Conservation (phyloP, 208 protist species). For the Vickermania ingenoplastis region DNA sequence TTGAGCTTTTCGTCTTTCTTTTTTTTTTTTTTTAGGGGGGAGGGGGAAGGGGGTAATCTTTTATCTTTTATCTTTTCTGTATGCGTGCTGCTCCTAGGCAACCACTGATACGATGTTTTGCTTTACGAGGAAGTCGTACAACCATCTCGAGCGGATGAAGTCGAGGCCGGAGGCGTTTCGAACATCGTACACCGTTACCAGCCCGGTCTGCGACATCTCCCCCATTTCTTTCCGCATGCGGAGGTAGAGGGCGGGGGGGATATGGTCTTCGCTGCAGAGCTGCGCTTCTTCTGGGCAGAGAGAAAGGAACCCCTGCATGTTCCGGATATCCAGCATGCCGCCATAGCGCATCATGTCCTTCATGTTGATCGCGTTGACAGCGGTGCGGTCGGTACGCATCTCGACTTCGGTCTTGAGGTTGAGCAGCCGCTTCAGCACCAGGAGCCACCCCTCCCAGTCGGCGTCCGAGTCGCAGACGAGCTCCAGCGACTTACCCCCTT, state of each 20-base stretch:
- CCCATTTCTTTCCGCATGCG: slow-evolving; percentile 78
- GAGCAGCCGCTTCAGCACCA: slow-evolving; percentile 77
- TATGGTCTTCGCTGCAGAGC: slow-evolving; percentile 81
- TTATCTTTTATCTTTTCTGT: no score
- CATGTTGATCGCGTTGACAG: slow-evolving; percentile 2
- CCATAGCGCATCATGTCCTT: slow-evolving; percentile 53
- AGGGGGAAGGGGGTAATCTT: no score
- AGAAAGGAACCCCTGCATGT: slow-evolving; percentile 72
- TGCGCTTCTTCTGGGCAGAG: slow-evolving; percentile 61
- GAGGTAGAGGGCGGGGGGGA: slow-evolving; percentile 78
- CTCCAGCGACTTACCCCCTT: slow-evolving; percentile 80
- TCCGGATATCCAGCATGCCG: slow-evolving; percentile 69
- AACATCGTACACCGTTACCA: slow-evolving; percentile 79
- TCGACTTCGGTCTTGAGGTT: slow-evolving; percentile 53
- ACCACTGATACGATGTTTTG: neutral
- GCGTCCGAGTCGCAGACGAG: slow-evolving; percentile 84
- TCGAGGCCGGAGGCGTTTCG: slow-evolving; percentile 74
- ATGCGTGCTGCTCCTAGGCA: no score
- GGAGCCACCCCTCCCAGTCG: slow-evolving; percentile 85
- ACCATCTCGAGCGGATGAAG: slow-evolving; percentile 50
- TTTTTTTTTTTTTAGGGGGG: no score
- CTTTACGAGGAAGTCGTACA: slow-evolving; percentile 44
- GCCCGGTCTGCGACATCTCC: slow-evolving; percentile 52
- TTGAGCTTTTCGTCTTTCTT: no score
- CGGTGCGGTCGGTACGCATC: slow-evolving; percentile 35